These are phyloP conservation scores for Cryptomeria japonica DNA, from an alignment of 75 land plant species.

Conservation along the genomic window DNA sequence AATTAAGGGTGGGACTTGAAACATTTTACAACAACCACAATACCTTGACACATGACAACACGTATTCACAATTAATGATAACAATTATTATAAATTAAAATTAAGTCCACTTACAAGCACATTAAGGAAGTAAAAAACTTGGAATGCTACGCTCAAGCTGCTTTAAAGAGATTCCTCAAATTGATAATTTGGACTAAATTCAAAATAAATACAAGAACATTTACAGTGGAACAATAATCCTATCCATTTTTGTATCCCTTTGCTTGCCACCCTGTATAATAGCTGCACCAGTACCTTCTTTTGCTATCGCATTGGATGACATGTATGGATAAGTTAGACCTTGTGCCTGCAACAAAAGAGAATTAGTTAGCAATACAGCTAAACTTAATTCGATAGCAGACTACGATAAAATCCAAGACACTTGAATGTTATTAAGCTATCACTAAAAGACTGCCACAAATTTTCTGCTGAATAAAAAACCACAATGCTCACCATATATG, in stretches of 20 bases:
- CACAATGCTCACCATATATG: background rate
- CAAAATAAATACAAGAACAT: background rate
- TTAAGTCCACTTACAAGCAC: background rate
- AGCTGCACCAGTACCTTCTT: conserved; percentile 1
- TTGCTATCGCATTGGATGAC: conserved; percentile 1
- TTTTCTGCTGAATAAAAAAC: background rate
- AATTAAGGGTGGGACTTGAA: background rate
- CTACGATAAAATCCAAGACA: background rate
- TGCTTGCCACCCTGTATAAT: background rate
- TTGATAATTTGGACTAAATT: background rate
- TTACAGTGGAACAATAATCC: background rate
- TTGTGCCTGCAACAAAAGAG: background rate
- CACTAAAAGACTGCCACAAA: background rate
- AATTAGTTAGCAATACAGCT: background rate
- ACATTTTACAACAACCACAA: background rate
- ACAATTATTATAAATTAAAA: background rate
- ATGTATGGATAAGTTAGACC: conserved; percentile 4
- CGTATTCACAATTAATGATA: background rate
- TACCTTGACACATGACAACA: background rate
- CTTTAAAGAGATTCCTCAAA: background rate
- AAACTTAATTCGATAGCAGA: background rate
- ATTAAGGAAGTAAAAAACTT: background rate
- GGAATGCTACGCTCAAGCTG: background rate
- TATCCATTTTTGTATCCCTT: conserved; percentile 7
- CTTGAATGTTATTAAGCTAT: background rate